Conservation (phyloP, 2,329 filamentous ascomycete genomes). For the Fusarium camptoceras region DNA sequence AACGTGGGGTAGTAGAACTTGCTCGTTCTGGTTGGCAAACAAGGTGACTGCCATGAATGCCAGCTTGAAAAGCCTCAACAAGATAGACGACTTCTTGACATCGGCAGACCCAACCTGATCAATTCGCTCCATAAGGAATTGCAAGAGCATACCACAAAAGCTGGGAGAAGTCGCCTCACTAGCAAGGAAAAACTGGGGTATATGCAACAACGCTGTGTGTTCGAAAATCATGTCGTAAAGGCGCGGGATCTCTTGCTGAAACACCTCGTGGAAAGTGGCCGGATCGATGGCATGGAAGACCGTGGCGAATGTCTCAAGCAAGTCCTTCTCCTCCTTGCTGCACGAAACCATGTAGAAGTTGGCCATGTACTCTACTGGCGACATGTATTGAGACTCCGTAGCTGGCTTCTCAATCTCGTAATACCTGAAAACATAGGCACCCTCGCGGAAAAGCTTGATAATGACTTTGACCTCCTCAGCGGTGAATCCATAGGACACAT, state of each 20-base stretch:
- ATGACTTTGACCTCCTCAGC: slow-evolving; percentile 97
- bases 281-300: slow-evolving; percentile 99
- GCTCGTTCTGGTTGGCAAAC: slow-evolving; percentile 94
- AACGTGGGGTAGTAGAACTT: slow-evolving; percentile 93
- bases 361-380: slow-evolving; percentile 90
- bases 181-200: slow-evolving; percentile 98
- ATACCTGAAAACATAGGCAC: slow-evolving; percentile 95
- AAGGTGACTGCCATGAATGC: slow-evolving; percentile 99
- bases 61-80: slow-evolving; percentile 94
- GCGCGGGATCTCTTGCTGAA: slow-evolving; percentile 95
- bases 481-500: slow-evolving; percentile 95
- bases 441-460: slow-evolving; percentile 96
- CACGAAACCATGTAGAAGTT: slow-evolving; percentile 96
- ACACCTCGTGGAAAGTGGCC: slow-evolving; percentile 98
- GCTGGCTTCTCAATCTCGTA: slow-evolving; percentile 88
- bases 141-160: slow-evolving; percentile 97
- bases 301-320: slow-evolving; percentile 96
- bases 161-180: slow-evolving; percentile 97
- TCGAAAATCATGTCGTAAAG: slow-evolving; percentile 99
- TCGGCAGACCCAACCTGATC: slow-evolving; percentile 94
- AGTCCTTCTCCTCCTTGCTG: slow-evolving; percentile 95
- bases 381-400: slow-evolving; percentile 78
- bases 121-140: slow-evolving; percentile 97
- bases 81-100: slow-evolving; percentile 90
- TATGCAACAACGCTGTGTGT: slow-evolving; percentile 91